These are phyloP conservation scores for Sinapis alba DNA, from an alignment of 441 rosid species.

Conservation along the genomic window DNA sequence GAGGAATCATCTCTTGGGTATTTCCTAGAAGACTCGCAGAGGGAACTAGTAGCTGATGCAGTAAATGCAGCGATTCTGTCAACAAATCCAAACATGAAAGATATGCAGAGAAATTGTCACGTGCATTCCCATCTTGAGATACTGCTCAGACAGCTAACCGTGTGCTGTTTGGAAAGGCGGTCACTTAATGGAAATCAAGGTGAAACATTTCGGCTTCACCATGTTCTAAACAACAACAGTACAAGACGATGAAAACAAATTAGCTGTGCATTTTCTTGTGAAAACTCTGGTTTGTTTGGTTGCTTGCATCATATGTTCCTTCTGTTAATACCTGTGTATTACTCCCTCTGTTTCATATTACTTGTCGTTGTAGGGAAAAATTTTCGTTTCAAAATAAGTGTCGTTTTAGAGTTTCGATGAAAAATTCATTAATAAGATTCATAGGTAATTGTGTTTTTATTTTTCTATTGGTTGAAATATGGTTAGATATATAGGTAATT, in stretches of 20 bases:
- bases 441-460: too few relatives aligned
- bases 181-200: conserved; percentile 78
- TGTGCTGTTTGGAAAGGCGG: conserved; percentile 78
- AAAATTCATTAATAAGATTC: too few relatives aligned
- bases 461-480: too few relatives aligned
- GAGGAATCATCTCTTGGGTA: conserved; percentile 68
- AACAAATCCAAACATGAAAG: conserved; percentile 65
- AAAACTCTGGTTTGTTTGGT: conserved; percentile 9
- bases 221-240: conserved; percentile 46
- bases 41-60: conserved; percentile 84
- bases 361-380: too few relatives aligned
- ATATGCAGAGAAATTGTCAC: conserved; percentile 16
- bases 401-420: too few relatives aligned
- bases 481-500: too few relatives aligned
- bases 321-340: conserved; percentile 35
- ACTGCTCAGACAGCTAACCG: conserved; percentile 78
- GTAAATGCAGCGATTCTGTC: conserved; percentile 80
- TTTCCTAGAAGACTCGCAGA: conserved; percentile 73
- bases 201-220: conserved; percentile 70
- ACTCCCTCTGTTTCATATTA: too few relatives aligned
- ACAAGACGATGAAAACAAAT: conserved; percentile 19
- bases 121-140: conserved; percentile 69
- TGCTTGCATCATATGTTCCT: conserved; percentile 9
- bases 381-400: too few relatives aligned
- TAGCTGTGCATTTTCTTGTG: conserved; percentile 1